Percentiles rank a stretch among this genome's conserved stretches.
Conservation (phyloP, 352 stramenopile species). For the Globisporangium okanoganense region DNA sequence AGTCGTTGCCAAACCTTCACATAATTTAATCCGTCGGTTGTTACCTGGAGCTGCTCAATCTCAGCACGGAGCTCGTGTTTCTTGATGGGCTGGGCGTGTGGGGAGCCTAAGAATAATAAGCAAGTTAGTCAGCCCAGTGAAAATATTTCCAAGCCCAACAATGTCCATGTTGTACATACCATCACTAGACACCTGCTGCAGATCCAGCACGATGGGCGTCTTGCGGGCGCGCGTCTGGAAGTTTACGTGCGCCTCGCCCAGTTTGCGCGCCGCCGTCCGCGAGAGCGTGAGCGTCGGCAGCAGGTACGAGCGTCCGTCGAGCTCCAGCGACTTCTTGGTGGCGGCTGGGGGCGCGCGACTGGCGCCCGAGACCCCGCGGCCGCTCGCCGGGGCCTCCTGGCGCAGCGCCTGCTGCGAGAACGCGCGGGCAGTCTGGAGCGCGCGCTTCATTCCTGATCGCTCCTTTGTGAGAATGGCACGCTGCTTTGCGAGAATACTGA, state of each 20-base stretch:
- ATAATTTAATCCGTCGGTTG: background rate
- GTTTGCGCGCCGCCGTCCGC: slow-evolving; percentile 22
- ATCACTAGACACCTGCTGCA: slow-evolving; percentile 72
- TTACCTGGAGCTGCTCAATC: slow-evolving; percentile 58
- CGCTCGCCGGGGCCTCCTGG: slow-evolving; percentile 33
- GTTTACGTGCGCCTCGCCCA: slow-evolving; percentile 25
- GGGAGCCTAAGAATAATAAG: slow-evolving; percentile 36
- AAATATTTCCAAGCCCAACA: too few species aligned
- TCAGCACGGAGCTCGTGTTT: slow-evolving; percentile 67
- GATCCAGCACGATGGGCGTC: slow-evolving; percentile 67
- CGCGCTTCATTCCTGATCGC: slow-evolving; percentile 28
- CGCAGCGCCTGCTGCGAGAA: slow-evolving; percentile 65
- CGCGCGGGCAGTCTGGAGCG: slow-evolving; percentile 24
- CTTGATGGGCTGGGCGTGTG: slow-evolving; percentile 74
- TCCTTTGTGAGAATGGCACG: slow-evolving; percentile 3
- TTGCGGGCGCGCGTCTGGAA: slow-evolving; percentile 38
- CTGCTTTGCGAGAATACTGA: too few species aligned
- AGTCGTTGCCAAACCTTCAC: background rate
- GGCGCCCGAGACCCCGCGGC: slow-evolving; percentile 27
- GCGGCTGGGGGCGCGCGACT: slow-evolving; percentile 9
- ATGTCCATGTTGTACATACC: slow-evolving; percentile 33
- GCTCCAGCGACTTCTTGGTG: slow-evolving; percentile 29
- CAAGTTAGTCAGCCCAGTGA: background rate
- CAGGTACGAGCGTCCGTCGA: slow-evolving; percentile 68
- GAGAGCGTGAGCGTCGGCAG: slow-evolving; percentile 64